Evolutionary conservation across 2,329 filamentous ascomycete species (phyloP).

Genomic region (Fusarium abutilonis): DNA sequence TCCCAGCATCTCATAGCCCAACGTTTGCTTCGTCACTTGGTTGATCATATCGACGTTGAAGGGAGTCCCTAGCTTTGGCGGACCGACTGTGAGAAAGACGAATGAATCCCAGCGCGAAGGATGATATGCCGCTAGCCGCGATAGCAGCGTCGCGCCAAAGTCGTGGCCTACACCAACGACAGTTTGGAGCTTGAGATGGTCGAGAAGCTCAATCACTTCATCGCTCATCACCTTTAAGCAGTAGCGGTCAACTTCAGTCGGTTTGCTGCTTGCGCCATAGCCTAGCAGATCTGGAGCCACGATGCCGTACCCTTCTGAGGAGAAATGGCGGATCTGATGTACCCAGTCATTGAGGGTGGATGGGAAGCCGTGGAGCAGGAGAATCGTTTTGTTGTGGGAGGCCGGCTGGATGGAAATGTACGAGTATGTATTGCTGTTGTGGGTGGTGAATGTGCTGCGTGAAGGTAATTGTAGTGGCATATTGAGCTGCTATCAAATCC

Average conservation of each 20-base stretch:
- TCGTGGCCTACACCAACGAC: conserved; percentile 58
- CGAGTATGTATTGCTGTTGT: conserved; percentile 43
- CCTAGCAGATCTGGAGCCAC: conserved; percentile 56
- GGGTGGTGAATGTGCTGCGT: conserved; percentile 25
- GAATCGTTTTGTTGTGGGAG: conserved; percentile 47
- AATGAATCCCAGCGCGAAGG: conserved; percentile 35
- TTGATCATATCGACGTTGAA: conserved; percentile 49
- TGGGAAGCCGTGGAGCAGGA: conserved; percentile 62
- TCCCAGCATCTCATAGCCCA: conserved; percentile 48
- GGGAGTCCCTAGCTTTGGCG: conserved; percentile 40
- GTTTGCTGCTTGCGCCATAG: conserved; percentile 51
- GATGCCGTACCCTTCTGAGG: conserved; percentile 53
- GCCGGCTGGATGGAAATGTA: conserved; percentile 45
- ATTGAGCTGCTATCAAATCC: not conserved
- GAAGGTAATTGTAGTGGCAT: conserved; percentile 23
- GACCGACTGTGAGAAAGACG: conserved; percentile 48
- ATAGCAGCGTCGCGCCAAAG: conserved; percentile 48
- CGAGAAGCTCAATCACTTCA: conserved; percentile 50
- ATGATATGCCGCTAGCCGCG: conserved; percentile 44
- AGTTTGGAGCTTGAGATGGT: conserved; percentile 45
- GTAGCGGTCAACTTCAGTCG: conserved; percentile 45
- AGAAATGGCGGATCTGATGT: conserved; percentile 51
- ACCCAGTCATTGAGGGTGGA: conserved; percentile 58
- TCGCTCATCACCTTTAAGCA: conserved; percentile 47
- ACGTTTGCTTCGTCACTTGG: conserved; percentile 43